A percentile compares a stretch with the other conserved stretches of the same genome.
These are phyloP conservation scores for Candida endomychidarum DNA, from an alignment of 805 yeast genomes.

Conservation along the genomic window DNA sequence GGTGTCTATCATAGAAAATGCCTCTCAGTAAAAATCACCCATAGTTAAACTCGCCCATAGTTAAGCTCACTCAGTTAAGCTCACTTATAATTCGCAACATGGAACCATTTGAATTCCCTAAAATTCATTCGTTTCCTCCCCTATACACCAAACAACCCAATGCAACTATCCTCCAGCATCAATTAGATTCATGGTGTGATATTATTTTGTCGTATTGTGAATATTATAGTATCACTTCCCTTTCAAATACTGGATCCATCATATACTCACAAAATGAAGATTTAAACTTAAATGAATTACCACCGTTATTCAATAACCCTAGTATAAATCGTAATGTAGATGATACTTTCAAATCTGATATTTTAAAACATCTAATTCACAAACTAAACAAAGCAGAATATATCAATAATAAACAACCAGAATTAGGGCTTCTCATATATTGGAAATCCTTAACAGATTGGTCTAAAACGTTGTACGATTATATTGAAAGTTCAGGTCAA, in stretches of 20 bases:
- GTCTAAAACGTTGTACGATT: conserved; percentile 34
- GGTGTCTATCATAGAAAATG: too few relatives aligned
- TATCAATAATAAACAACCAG: conserved; percentile 50
- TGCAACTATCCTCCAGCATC: conserved; percentile 71
- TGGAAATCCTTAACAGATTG: conserved; percentile 57
- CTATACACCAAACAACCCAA: conserved; percentile 89
- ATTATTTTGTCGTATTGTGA: conserved; percentile 64
- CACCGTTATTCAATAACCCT: conserved; percentile 50
- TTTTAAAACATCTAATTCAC: conserved; percentile 57
- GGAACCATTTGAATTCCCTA: conserved; percentile 36
- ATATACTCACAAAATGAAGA: conserved; percentile 26
- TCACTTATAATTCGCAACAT: conserved; percentile 2
- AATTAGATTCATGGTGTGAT: conserved; percentile 73
- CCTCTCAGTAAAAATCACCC: neutral
- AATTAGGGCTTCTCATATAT: conserved; percentile 62
- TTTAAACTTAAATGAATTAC: conserved; percentile 20
- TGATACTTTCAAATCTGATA: conserved; percentile 52
- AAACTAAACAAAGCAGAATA: conserved; percentile 56
- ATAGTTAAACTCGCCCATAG: too few relatives aligned
- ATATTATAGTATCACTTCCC: conserved; percentile 40
- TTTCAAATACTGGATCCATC: conserved; percentile 30
- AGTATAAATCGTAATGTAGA: conserved; percentile 53
- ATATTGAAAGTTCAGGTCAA: conserved; percentile 72
- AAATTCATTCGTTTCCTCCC: conserved; percentile 72
- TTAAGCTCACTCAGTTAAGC: neutral